A percentile compares a stretch with the other conserved stretches of the same genome.
Evolutionary conservation across 192 early-diverging fungal species (phyloP).

Genomic region (Linderina pennispora): DNA sequence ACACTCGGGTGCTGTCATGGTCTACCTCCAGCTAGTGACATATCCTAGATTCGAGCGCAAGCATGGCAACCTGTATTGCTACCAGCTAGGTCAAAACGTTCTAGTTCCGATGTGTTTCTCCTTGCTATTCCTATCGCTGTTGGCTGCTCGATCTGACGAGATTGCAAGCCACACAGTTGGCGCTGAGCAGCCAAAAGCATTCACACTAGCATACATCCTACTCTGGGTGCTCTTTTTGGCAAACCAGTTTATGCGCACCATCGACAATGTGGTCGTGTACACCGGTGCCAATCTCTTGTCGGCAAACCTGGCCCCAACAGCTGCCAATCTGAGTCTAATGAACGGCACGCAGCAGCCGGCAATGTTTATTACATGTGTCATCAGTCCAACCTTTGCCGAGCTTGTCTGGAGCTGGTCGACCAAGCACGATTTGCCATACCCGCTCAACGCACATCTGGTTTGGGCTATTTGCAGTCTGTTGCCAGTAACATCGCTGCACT

Average conservation of each 20-base stretch:
- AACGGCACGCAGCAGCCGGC: conserved; percentile 34
- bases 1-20: conserved; percentile 22
- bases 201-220: neutral
- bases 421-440: conserved; percentile 26
- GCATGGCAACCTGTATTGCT: conserved; percentile 42
- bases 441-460: conserved; percentile 31
- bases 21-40: conserved; percentile 46
- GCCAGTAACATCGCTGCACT: too few relatives aligned
- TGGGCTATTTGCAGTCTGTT: too few relatives aligned
- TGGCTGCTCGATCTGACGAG: conserved; percentile 1
- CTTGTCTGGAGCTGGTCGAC: conserved; percentile 32
- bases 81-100: conserved; percentile 17
- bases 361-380: conserved; percentile 6
- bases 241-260: conserved; percentile 12
- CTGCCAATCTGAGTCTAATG: conserved; percentile 30
- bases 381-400: conserved; percentile 24
- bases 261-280: conserved; percentile 17
- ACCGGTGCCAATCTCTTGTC: too few relatives aligned
- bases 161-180: neutral
- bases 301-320: too few relatives aligned
- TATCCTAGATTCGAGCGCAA: conserved; percentile 40
- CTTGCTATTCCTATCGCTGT: conserved; percentile 7
- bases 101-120: neutral
- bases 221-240: conserved; percentile 22
- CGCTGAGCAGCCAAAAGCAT: neutral